Conservation (phyloP, 2,329 filamentous ascomycete species). For the Fusarium tuaranense region DNA sequence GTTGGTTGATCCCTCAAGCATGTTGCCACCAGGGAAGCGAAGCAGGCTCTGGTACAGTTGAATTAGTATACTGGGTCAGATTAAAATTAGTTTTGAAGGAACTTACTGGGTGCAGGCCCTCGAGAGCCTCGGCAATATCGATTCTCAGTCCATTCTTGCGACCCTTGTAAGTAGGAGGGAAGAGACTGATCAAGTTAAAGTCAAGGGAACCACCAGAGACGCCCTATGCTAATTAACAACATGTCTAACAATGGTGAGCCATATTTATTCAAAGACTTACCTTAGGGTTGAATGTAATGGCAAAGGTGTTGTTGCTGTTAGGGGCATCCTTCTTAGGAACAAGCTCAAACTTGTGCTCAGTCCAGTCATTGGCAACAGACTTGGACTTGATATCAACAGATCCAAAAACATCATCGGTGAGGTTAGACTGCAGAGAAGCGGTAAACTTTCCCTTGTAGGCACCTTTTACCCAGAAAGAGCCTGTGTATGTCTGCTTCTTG, state of each 20-base stretch:
- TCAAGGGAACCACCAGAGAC: constrained; percentile 58
- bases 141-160: constrained; percentile 68
- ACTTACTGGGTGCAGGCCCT: constrained; percentile 61
- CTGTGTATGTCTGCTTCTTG: constrained; percentile 59
- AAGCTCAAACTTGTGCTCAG: constrained; percentile 62
- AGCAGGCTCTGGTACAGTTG: constrained; percentile 60
- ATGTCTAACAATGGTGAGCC: not conserved
- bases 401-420: constrained; percentile 59
- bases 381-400: constrained; percentile 59
- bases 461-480: constrained; percentile 66
- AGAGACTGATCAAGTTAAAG: constrained; percentile 70
- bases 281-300: constrained; percentile 62
- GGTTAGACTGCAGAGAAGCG: constrained; percentile 58
- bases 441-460: constrained; percentile 60
- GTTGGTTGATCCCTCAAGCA: constrained; percentile 63
- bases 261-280: not conserved
- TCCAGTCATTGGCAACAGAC: constrained; percentile 57
- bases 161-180: constrained; percentile 70
- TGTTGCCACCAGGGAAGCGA: constrained; percentile 75
- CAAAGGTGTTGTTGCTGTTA: constrained; percentile 67
- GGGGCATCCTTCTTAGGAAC: constrained; percentile 59
- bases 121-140: constrained; percentile 66
- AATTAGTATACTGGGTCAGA: not conserved
- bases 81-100: not conserved
- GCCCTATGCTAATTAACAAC: constrained; percentile 38